Base-by-base conservation (phyloP, 805 yeast species). In the Naumovozyma castellii region DNA sequence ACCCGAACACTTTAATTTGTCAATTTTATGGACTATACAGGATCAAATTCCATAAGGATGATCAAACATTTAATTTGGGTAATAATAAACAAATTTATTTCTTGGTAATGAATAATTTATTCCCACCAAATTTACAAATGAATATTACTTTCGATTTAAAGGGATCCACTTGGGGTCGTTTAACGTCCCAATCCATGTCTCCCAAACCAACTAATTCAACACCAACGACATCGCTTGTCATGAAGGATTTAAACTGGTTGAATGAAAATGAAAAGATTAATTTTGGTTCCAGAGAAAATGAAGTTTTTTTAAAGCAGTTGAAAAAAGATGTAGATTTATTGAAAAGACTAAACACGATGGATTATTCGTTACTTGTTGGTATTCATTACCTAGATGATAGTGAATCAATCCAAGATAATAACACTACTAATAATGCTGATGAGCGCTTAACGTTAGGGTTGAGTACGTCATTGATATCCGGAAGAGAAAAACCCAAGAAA, bases 1-100 rank as follows among this genome's bases (percentile, higher is more conserved):
- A 90, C 54, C 97, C 96, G 18, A 78, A 84, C 54, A 90, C 97
- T 0, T 68, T 92, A 46, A 66, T 92, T 5, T 82, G 94, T 14
- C 98, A 92, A 64, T 87, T 90, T 59, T 92, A 92, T 62, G 99
- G 99, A 0, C 69, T 92, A 40, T 97, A 92, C 58, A 69, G 99
- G 43, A 80, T 92, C 36, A 88, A 90, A 59, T 79, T 90, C 76
- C 74, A 72, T 32, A 72, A 87, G 41, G 34, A 22, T 22, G 27
- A 22, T 22, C 9, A 22, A 6, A 6, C 27, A 6, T 22, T 22
- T 22, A 51, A 47, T 32, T 50, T 53, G 34, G 51, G 54, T 18
- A 54, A 59, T 38, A 72, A 71, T 25, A 71, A 85, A 39, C 87
- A 85, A 56, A 84, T 92, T 28, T 94, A 92, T 62, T 88, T 92